Conservation (phyloP, 2,329 filamentous ascomycete species). For the Pseudogymnoascus pannorum region DNA sequence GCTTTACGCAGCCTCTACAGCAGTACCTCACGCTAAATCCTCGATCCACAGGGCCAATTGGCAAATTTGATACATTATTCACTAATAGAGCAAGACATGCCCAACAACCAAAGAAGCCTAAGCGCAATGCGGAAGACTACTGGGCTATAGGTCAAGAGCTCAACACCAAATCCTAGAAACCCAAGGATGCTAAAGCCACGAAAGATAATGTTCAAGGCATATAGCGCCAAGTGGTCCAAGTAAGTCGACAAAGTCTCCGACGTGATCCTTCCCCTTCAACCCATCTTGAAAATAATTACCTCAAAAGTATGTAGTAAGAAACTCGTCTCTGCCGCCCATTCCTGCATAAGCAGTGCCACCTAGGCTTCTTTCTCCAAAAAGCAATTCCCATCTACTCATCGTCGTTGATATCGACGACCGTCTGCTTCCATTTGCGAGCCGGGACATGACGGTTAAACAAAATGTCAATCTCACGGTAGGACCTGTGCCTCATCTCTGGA, state of each 20-base stretch:
- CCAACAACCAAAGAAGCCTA: not conserved
- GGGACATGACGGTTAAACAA: slow-evolving; percentile 35
- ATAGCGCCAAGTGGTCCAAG: not conserved
- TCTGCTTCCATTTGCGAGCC: slow-evolving; percentile 41
- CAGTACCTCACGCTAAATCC: no score
- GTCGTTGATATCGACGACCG: slow-evolving; percentile 49
- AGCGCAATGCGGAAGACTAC: not conserved
- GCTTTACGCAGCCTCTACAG: no score
- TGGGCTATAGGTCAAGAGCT: not conserved
- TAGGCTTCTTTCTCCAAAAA: slow-evolving; percentile 17
- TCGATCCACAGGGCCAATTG: no score
- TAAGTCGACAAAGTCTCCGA: not conserved
- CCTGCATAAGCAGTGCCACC: slow-evolving; percentile 17
- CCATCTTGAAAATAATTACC: slow-evolving; percentile 7
- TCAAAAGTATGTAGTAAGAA: slow-evolving; percentile 15
- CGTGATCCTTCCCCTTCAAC: slow-evolving; percentile 10
- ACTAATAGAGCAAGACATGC: not conserved
- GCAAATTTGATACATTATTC: no score
- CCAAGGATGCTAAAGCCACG: not conserved
- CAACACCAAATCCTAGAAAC: not conserved
- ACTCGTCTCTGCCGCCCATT: slow-evolving; percentile 12
- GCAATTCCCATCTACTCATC: slow-evolving; percentile 46
- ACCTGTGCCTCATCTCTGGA: slow-evolving; percentile 53
- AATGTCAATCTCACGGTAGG: slow-evolving; percentile 40
- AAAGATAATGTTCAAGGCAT: not conserved